Conservation (phyloP, 768 basidiomycete genomes). For the Phlebiopsis flavidoalba region DNA sequence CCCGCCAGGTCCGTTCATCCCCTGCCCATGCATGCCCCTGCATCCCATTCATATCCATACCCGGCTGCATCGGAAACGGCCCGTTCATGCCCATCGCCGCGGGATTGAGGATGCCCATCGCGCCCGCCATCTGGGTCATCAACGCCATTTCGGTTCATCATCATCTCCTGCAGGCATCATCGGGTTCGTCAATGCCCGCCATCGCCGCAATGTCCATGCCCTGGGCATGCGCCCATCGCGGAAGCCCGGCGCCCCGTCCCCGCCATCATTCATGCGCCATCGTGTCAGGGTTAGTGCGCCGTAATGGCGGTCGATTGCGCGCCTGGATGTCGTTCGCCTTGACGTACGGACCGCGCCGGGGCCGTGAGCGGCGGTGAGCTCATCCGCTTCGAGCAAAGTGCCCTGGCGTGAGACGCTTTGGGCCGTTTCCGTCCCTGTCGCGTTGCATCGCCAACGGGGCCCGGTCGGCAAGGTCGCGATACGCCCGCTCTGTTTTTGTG, state of each 20-base stretch:
- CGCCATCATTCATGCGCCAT: conserved; percentile 53
- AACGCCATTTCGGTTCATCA: conserved; percentile 67
- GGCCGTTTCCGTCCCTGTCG: conserved; percentile 27
- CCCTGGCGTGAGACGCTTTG: conserved; percentile 48
- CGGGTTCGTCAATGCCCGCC: conserved; percentile 56
- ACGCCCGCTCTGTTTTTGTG: conserved; percentile 69
- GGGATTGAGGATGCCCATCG: conserved; percentile 73
- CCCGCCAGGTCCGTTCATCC: conserved; percentile 18
- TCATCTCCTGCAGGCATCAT: conserved; percentile 19
- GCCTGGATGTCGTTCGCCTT: conserved; percentile 73
- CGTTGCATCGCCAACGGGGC: conserved; percentile 74
- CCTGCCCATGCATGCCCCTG: conserved; percentile 37
- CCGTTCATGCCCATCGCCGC: conserved; percentile 52
- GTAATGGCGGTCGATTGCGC: conserved; percentile 77
- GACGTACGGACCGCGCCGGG: background rate
- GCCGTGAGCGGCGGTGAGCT: conserved; percentile 38
- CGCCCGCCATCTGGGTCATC: conserved; percentile 89
- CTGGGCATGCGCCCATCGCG: conserved; percentile 27
- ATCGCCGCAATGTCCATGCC: conserved; percentile 64
- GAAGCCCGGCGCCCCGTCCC: conserved; percentile 15
- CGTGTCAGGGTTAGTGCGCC: conserved; percentile 38
- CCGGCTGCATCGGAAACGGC: conserved; percentile 57
- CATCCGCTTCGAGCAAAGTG: conserved; percentile 82
- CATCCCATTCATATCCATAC: conserved; percentile 43
- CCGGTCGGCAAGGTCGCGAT: conserved; percentile 80